These are phyloP conservation scores for Durio zibethinus DNA, from an alignment of 345 rosid genomes.

Conservation along the genomic window DNA sequence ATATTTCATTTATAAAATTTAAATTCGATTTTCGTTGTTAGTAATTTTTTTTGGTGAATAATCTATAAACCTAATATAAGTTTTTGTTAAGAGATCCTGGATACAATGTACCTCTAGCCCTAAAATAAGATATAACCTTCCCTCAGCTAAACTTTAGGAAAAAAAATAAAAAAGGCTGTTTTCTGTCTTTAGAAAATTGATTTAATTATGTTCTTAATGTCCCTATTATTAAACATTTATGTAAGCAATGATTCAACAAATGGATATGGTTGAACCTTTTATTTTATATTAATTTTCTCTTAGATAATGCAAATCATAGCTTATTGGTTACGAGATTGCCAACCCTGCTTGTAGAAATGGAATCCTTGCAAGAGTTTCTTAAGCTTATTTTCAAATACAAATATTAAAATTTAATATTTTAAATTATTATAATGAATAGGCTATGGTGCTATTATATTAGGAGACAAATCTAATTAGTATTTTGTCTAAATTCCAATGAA, in stretches of 20 bases:
- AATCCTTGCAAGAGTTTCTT: background rate
- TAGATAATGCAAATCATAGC: background rate
- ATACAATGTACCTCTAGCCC: no score
- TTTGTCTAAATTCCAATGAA: background rate
- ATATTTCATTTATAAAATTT: no score
- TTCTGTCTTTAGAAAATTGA: background rate
- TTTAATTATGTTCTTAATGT: background rate
- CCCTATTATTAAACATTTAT: background rate
- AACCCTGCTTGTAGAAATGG: background rate
- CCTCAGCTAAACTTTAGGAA: no score
- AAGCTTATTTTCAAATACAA: no score
- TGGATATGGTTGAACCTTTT: background rate
- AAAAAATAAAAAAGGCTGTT: no score
- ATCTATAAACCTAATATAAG: no score
- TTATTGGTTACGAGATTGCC: background rate
- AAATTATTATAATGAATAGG: background rate
- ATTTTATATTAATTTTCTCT: background rate
- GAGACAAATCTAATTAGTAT: background rate
- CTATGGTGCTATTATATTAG: background rate
- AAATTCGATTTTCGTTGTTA: no score
- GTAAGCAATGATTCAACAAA: background rate
- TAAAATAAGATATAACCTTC: no score
- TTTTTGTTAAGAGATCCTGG: no score
- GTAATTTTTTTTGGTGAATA: no score
- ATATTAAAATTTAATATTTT: background rate